These are phyloP conservation scores for Bryoglossum gracile DNA, from an alignment of 495 filamentous ascomycete species.

Conservation along the genomic window DNA sequence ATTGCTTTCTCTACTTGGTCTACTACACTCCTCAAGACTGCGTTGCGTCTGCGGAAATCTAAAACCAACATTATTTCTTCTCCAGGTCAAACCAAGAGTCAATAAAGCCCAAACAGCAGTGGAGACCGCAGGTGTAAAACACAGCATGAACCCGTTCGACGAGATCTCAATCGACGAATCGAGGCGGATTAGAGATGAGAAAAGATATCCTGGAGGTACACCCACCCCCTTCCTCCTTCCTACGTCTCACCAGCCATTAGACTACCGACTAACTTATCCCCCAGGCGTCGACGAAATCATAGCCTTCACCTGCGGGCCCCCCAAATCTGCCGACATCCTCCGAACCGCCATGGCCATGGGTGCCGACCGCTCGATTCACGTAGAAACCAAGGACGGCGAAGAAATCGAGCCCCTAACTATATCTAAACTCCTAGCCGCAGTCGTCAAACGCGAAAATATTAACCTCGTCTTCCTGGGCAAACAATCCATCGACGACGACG, in stretches of 20 bases:
- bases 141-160: slow-evolving; percentile 98
- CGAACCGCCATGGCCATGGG: slow-evolving; percentile 99
- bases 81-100: slow-evolving; percentile 92
- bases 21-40: no score
- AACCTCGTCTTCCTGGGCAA: slow-evolving; percentile 93
- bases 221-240: neutral
- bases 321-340: slow-evolving; percentile 78
- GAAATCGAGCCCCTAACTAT: slow-evolving; percentile 83
- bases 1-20: no score
- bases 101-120: slow-evolving; percentile 93
- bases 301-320: slow-evolving; percentile 77
- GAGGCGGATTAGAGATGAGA: slow-evolving; percentile 82
- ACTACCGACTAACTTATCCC: slow-evolving; percentile 26
- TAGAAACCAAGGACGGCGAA: slow-evolving; percentile 57
- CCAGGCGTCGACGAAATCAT: slow-evolving; percentile 75
- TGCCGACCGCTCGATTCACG: slow-evolving; percentile 82
- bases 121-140: slow-evolving; percentile 87
- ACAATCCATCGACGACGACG: slow-evolving; percentile 96
- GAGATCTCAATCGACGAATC: slow-evolving; percentile 96
- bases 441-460: slow-evolving; percentile 72
- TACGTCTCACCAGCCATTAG: no score
- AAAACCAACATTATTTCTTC: neutral
- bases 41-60: no score
- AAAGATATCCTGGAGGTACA: slow-evolving; percentile 22
- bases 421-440: slow-evolving; percentile 75